A percentile compares a stretch with the other conserved stretches of the same genome.
Evolutionary conservation across 306 rosid species (phyloP).

Genomic region (Astragalus membranaceus): DNA sequence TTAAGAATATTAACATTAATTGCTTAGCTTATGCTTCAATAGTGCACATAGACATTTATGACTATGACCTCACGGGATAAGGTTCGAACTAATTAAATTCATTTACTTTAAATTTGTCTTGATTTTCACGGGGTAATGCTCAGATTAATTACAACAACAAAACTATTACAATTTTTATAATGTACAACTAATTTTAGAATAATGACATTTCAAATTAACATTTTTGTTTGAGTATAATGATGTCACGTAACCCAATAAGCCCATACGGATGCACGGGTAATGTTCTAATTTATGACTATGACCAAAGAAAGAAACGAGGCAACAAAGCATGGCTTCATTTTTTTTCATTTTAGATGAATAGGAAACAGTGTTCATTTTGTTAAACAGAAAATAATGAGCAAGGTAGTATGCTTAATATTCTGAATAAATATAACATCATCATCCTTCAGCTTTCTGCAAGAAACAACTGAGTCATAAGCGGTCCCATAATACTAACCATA

Average conservation of each 20-base stretch:
- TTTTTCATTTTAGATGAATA: neutral
- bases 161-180: too few species aligned
- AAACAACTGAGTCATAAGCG: neutral
- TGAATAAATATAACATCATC: conserved; percentile 2
- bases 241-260: too few species aligned
- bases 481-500: conserved; percentile 33
- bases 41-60: neutral
- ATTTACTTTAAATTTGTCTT: too few species aligned
- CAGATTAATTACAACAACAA: too few species aligned
- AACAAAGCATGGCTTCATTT: neutral
- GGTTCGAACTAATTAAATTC: too few species aligned
- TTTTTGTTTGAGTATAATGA: too few species aligned
- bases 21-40: neutral
- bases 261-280: too few species aligned
- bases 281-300: neutral
- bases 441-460: conserved; percentile 11
- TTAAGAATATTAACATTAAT: neutral
- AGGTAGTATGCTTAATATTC: neutral
- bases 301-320: neutral
- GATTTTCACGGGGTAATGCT: too few species aligned
- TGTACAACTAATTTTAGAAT: too few species aligned
- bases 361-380: neutral
- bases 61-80: too few species aligned
- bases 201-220: too few species aligned
- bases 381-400: neutral